Percentiles rank a stretch among this genome's conserved stretches.
These are phyloP conservation scores for Naganishia sp. DNA, from an alignment of 1,284 basidiomycete species.

Conservation along the genomic window DNA sequence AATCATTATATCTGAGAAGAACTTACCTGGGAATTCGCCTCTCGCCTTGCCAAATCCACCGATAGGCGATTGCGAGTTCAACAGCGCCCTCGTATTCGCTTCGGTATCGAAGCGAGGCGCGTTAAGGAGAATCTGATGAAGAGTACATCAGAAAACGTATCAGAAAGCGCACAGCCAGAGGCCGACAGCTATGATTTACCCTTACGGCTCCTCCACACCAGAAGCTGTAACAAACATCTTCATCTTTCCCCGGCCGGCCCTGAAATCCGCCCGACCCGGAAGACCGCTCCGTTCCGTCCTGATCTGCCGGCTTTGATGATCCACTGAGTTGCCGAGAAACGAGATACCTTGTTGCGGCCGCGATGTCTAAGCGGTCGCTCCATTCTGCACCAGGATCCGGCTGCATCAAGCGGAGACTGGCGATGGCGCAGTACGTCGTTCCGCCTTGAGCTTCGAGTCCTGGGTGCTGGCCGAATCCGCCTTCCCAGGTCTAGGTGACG, in stretches of 20 bases:
- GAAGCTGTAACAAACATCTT: conserved; percentile 92
- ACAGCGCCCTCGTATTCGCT: conserved; percentile 66
- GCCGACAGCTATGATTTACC: conserved; percentile 55
- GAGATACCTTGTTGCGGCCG: conserved; percentile 68
- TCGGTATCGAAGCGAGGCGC: conserved; percentile 56
- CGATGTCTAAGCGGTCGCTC: conserved; percentile 6
- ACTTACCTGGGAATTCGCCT: conserved; percentile 70
- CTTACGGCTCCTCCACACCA: conserved; percentile 81
- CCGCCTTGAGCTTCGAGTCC: conserved; percentile 86
- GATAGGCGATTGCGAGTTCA: conserved; percentile 74
- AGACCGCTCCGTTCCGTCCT: not conserved
- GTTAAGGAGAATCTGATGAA: conserved; percentile 20
- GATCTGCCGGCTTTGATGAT: not conserved
- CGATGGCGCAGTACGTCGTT: conserved; percentile 87
- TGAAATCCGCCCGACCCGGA: conserved; percentile 68
- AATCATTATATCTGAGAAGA: conserved; percentile 2
- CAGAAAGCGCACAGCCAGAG: not conserved
- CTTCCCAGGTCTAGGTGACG: conserved; percentile 77
- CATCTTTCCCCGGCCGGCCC: conserved; percentile 78
- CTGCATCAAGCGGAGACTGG: conserved; percentile 64
- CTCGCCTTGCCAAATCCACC: conserved; percentile 83
- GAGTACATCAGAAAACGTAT: not conserved
- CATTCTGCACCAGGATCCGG: not conserved
- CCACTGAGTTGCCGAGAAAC: conserved; percentile 64
- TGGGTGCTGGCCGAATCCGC: conserved; percentile 82